Evolutionary conservation across 2,329 filamentous ascomycete genomes (phyloP).

Genomic region (Macrophomina pseudophaseolina): DNA sequence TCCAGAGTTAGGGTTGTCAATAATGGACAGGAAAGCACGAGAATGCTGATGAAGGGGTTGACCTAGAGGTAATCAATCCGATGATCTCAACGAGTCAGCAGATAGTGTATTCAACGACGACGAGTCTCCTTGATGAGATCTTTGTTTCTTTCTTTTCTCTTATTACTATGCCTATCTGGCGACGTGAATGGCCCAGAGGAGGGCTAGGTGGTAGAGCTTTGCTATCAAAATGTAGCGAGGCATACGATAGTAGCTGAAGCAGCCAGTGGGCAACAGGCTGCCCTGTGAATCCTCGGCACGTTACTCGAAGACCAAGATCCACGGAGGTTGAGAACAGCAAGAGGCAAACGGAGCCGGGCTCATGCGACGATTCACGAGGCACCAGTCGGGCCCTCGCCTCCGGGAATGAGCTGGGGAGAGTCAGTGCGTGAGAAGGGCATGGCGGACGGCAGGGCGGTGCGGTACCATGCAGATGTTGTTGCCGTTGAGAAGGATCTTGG

Average conservation of each 20-base stretch:
- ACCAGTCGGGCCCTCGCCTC: slow-evolving; percentile 29
- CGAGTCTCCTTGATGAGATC: background rate
- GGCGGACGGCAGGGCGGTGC: background rate
- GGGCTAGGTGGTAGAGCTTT: background rate
- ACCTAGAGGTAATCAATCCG: background rate
- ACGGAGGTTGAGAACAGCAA: background rate
- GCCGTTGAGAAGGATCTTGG: slow-evolving; percentile 94
- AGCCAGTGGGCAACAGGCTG: background rate
- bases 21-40: too few relatives aligned
- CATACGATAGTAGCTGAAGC: background rate
- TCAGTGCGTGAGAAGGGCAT: background rate
- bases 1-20: too few relatives aligned
- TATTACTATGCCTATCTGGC: background rate
- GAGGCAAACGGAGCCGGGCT: background rate
- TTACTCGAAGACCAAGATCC: background rate
- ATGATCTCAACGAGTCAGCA: background rate
- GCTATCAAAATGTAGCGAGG: background rate
- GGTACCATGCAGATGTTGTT: slow-evolving; percentile 99
- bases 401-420: slow-evolving; percentile 28
- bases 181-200: background rate
- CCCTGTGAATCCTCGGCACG: background rate
- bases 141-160: too few relatives aligned
- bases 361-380: background rate
- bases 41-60: too few relatives aligned
- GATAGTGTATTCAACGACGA: background rate